Base-by-base conservation (phyloP, 164 flowering plant species). In the Saururus chinensis region DNA sequence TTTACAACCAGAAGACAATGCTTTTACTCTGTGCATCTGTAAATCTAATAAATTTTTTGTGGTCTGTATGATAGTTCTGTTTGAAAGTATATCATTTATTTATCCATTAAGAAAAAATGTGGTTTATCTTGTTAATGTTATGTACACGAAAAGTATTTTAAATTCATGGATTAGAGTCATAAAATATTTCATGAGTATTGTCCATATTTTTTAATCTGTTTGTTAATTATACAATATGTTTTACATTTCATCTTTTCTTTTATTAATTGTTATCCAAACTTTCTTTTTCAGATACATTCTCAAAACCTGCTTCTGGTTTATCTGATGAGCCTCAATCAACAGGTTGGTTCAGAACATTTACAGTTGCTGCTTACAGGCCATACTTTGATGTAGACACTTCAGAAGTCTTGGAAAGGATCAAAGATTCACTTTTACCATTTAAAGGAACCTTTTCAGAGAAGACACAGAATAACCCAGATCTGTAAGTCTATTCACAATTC, bases 331-430 rank as follows among this genome's bases (percentile, higher is more conserved):
- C 91, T 25, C 84, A 80, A 71, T 73, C 78, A 53, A 64, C 84
- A 71, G 97, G 99, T 65, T 88, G 97, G 99, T 70, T 91, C 61
- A 70, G 70, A 60, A 54, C 73, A 30, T 89, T 95, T 66, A 68
- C 83, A 7, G 62, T 95, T 66, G 82, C 86, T 68, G 78, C 93
- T 7, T 95, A 91, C 77, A 85, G 80, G 70, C 92, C 89, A 56
- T 95, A 87, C 71, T 95, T 95, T 74, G 99, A 95, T 80, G 93
- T 95, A 56, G 99, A 95, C 74, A 91, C 99, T 53, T 73, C 93
- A 53, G 99, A 95, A 77, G 97, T 95, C 21, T 48, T 95, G 51
- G 97, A 89, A 62, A 89, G 97, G 72, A 86, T 95, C 42, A 87
- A 74, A 73, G 92, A 95, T 53, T 87, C 99, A 49, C 86, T 95